Evolutionary conservation across 352 stramenopile species (phyloP).

Genomic region (Phytophthora multivora): DNA sequence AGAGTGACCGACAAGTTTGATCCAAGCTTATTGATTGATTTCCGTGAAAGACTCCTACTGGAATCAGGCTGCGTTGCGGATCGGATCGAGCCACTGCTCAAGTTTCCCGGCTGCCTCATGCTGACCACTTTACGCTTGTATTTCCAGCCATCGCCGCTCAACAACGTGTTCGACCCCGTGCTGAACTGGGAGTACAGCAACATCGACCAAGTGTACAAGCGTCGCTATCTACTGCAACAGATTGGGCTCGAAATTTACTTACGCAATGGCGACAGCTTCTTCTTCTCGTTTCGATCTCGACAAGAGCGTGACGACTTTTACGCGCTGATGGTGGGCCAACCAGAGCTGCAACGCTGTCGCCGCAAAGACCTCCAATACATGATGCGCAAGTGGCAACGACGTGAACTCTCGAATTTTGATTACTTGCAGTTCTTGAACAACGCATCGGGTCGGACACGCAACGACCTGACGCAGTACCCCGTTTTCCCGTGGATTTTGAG

Average conservation of each 20-base stretch:
- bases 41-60: constrained; percentile 74
- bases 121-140: constrained; percentile 82
- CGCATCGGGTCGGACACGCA: constrained; percentile 72
- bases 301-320: constrained; percentile 82
- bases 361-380: constrained; percentile 58
- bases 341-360: constrained; percentile 48
- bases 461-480: constrained; percentile 94
- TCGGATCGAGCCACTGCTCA: constrained; percentile 86
- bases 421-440: constrained; percentile 91
- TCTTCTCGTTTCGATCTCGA: constrained; percentile 79
- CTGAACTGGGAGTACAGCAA: constrained; percentile 82
- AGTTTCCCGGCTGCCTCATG: constrained; percentile 89
- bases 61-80: constrained; percentile 50
- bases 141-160: constrained; percentile 92
- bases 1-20: constrained; percentile 77
- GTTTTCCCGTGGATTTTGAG: constrained; percentile 96
- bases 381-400: constrained; percentile 71
- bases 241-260: constrained; percentile 89
- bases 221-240: constrained; percentile 87
- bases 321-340: constrained; percentile 61
- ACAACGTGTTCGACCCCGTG: constrained; percentile 91
- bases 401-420: constrained; percentile 94
- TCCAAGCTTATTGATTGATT: constrained; percentile 82
- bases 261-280: constrained; percentile 68
- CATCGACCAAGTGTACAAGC: constrained; percentile 85